A percentile compares a stretch with the other conserved stretches of the same genome.
These are phyloP conservation scores for Sordariomycetes sp. DNA, from an alignment of 2,329 filamentous ascomycete genomes.

Conservation along the genomic window DNA sequence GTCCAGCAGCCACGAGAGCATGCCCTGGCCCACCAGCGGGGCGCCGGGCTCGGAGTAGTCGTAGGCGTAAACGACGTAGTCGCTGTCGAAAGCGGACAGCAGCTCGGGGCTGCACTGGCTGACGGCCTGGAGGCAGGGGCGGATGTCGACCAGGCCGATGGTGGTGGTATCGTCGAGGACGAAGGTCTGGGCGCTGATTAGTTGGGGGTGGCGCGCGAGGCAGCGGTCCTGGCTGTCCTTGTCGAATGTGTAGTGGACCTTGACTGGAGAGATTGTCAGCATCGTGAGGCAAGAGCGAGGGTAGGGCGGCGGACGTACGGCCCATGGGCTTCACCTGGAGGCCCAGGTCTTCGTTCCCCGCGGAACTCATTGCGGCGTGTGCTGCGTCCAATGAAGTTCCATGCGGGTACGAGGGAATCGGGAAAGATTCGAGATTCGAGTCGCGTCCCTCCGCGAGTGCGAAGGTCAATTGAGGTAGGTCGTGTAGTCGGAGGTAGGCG, in stretches of 20 bases:
- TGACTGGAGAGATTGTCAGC: slow-evolving; percentile 24
- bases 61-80: slow-evolving; percentile 95
- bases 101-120: slow-evolving; percentile 66
- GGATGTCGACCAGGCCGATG: slow-evolving; percentile 82
- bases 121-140: slow-evolving; percentile 78
- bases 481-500: background rate
- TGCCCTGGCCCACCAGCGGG: slow-evolving; percentile 87
- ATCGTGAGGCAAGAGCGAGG: background rate
- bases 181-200: slow-evolving; percentile 70
- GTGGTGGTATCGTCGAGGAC: slow-evolving; percentile 67
- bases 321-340: slow-evolving; percentile 55
- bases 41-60: slow-evolving; percentile 94
- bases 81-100: slow-evolving; percentile 41
- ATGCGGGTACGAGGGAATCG: background rate
- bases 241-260: slow-evolving; percentile 95
- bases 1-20: slow-evolving; percentile 75
- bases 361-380: slow-evolving; percentile 14
- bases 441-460: background rate
- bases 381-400: background rate
- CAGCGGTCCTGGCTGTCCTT: slow-evolving; percentile 80
- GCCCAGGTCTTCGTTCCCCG: slow-evolving; percentile 31
- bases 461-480: background rate
- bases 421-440: background rate
- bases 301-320: slow-evolving; percentile 36
- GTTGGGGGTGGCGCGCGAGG: slow-evolving; percentile 73